phyloP scores from a whole-genome alignment of 2,329 filamentous ascomycete species.

The Westerdykella sp. region DNA sequence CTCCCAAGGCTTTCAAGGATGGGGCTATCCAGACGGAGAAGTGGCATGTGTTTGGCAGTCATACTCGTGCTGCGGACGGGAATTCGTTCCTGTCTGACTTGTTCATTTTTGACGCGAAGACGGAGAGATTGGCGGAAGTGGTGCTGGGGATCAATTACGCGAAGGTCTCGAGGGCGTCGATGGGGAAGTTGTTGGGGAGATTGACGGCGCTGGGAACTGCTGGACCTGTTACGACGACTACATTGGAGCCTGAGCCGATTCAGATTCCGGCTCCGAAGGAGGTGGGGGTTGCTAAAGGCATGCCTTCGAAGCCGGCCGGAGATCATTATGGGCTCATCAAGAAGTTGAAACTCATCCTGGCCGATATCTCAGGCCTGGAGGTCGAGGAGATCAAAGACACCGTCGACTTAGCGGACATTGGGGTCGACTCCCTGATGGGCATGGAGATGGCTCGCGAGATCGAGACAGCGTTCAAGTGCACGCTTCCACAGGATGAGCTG shows the following conservation, averaged over 20 bases:
- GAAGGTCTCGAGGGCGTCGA: no score
- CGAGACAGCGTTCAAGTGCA: conserved; percentile 7
- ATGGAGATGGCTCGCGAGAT: conserved; percentile 33
- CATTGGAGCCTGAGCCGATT: conserved; percentile 5
- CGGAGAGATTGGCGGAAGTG: no score
- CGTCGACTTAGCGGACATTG: conserved; percentile 27
- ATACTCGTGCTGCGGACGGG: no score
- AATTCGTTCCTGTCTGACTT: no score
- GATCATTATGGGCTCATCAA: conserved; percentile 22
- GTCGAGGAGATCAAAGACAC: conserved; percentile 13
- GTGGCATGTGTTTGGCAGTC: conserved; percentile 13
- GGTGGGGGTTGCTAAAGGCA: no score
- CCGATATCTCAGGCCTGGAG: conserved; percentile 11
- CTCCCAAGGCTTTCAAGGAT: conserved; percentile 7
- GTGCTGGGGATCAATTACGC: no score
- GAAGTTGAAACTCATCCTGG: conserved; percentile 4
- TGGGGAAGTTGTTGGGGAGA: no score
- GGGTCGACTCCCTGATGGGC: conserved; percentile 36
- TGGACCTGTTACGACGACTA: no score
- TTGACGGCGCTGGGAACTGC: no score
- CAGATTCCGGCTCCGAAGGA: no score
- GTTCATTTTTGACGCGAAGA: no score
- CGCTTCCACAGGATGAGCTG: conserved; percentile 4
- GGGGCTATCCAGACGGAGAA: conserved; percentile 3
- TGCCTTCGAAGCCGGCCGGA: conserved; percentile 26